These are phyloP conservation scores for Talaromyces thailandensis DNA, from an alignment of 495 filamentous ascomycete species.

Conservation along the genomic window DNA sequence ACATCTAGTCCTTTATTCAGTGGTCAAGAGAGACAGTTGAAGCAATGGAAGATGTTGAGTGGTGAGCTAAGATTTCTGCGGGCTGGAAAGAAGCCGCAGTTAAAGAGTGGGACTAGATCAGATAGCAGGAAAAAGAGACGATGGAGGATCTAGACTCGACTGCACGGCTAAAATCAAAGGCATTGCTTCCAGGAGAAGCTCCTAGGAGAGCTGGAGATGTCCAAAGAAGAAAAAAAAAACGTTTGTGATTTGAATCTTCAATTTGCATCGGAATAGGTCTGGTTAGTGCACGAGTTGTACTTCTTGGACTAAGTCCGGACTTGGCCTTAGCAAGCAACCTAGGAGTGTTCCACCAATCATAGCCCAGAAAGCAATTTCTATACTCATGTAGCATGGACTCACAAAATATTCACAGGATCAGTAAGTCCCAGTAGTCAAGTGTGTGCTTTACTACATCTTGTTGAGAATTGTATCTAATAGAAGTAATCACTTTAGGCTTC, in stretches of 20 bases:
- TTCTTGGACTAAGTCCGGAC: neutral
- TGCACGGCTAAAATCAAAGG: neutral
- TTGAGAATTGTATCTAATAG: neutral
- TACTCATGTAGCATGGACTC: neutral
- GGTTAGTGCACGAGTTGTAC: neutral
- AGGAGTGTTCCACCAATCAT: neutral
- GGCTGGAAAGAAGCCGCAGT: neutral
- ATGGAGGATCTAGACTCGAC: neutral
- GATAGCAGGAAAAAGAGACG: neutral
- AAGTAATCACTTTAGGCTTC: neutral
- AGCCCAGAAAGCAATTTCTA: neutral
- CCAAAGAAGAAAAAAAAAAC: neutral
- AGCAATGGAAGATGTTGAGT: neutral
- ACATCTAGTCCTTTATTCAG: neutral
- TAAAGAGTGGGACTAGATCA: neutral
- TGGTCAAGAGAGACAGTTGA: neutral
- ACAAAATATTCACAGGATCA: neutral
- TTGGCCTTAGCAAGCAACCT: neutral
- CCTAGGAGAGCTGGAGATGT: no score
- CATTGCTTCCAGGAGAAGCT: neutral
- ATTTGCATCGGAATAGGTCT: neutral
- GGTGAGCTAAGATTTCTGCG: neutral
- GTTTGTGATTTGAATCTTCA: neutral
- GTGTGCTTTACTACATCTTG: no score
- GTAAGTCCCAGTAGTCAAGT: no score